Evolutionary conservation across 495 filamentous ascomycete species (phyloP), one percentile per base, ranked within the genome.

Genomic region (Aspergillus kassunensis): DNA sequence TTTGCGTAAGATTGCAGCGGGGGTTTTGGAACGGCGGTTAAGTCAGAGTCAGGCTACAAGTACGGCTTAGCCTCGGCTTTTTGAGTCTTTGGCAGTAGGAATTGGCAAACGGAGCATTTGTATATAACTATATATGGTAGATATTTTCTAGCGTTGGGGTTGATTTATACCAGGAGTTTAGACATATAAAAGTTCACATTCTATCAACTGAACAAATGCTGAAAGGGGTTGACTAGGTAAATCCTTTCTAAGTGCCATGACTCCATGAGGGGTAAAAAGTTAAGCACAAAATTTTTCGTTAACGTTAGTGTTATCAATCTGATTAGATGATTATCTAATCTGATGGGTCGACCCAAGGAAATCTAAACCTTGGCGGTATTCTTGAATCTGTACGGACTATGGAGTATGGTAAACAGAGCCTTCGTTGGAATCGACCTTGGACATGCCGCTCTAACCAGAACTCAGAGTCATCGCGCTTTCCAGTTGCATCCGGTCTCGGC

Each of bases 1-100:
- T 62, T 71, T 88, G 69, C 77, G 80, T 19, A 68, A 80, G 58
- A 63, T 79, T 53, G 82, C 80, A 6, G 77, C 76, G 47, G 61
- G 65, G 51, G 60, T 82, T 16, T 44, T 84, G 58, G 67, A 68
- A 10, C 23, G 43, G 41, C 64, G 64, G 3, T 9, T n/a, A n/a
- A n/a, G n/a, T n/a, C n/a, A n/a, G n/a, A n/a, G n/a, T n/a, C n/a
- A n/a, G n/a, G n/a, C n/a, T n/a, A n/a, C n/a, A n/a, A n/a, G n/a
- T n/a, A n/a, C n/a, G n/a, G n/a, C n/a, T n/a, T n/a, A n/a, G n/a
- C n/a, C n/a, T n/a, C n/a, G n/a, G n/a, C n/a, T n/a, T n/a, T n/a
- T n/a, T n/a, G n/a, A n/a, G n/a, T n/a, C n/a, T n/a, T n/a, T n/a
- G n/a, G n/a, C n/a, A n/a, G n/a, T n/a, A n/a, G n/a, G n/a, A n/a